phyloP scores from a whole-genome alignment of 768 basidiomycete genomes.

The Phylloporus scabripes region DNA sequence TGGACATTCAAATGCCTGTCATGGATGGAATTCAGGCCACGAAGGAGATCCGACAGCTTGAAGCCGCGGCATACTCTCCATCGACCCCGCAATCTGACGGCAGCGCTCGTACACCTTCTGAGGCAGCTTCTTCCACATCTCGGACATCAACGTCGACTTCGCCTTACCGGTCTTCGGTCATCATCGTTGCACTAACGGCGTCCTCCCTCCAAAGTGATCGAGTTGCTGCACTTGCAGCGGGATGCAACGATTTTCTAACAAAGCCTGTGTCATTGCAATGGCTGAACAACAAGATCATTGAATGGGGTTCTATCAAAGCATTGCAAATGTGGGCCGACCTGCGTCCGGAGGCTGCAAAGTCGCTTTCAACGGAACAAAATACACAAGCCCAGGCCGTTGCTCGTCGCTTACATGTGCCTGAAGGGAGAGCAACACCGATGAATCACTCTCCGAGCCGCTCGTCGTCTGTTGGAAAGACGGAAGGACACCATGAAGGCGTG shows the following conservation, averaged over 20 bases:
- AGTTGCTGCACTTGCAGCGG: conserved; percentile 94
- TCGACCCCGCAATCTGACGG: conserved; percentile 59
- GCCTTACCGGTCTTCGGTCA: conserved; percentile 88
- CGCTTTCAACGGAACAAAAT: conserved; percentile 41
- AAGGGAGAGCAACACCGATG: conserved; percentile 38
- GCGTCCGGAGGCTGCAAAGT: conserved; percentile 52
- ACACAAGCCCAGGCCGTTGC: conserved; percentile 46
- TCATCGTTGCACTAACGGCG: conserved; percentile 98
- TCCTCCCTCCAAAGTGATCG: conserved; percentile 94
- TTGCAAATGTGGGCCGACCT: conserved; percentile 89
- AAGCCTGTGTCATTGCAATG: conserved; percentile 94
- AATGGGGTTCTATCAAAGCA: conserved; percentile 98
- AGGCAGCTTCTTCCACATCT: conserved; percentile 42
- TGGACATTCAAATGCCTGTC: conserved; percentile 99
- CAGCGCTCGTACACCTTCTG: conserved; percentile 46
- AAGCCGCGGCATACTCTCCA: conserved; percentile 67
- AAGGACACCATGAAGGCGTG: conserved; percentile 15
- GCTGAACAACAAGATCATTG: conserved; percentile 97
- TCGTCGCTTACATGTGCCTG: conserved; percentile 43
- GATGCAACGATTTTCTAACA: conserved; percentile 97
- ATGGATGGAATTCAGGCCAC: conserved; percentile 99
- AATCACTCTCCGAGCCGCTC: conserved; percentile 34
- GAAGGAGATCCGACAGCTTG: conserved; percentile 86
- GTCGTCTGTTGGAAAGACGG: conserved; percentile 30
- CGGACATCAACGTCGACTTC: conserved; percentile 40